Evolutionary conservation across 805 yeast genomes (phyloP).

Genomic region (Kuraishia piskuri): DNA sequence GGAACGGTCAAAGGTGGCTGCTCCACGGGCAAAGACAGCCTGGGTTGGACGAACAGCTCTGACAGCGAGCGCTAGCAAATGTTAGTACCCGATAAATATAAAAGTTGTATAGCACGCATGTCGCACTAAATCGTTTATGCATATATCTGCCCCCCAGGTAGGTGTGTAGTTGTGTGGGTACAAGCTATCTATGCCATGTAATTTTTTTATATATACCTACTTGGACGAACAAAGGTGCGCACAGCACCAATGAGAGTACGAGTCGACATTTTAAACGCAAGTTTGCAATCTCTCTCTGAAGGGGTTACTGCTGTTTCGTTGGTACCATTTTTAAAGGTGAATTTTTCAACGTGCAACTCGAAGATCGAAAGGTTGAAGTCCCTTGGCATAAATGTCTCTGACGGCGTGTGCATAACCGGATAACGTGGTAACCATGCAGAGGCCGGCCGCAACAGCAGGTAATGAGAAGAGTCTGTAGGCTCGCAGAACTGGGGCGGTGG

Average conservation of each 20-base stretch:
- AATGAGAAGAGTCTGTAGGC: too few relatives aligned
- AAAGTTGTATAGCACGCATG: not conserved
- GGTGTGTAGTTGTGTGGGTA: too few relatives aligned
- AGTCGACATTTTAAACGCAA: not conserved
- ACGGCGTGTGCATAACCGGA: not conserved
- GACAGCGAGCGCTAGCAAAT: not conserved
- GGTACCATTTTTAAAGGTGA: not conserved
- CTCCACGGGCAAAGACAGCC: slow-evolving; percentile 20
- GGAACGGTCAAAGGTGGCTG: slow-evolving; percentile 82
- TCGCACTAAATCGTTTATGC: too few relatives aligned
- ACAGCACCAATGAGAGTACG: slow-evolving; percentile 1
- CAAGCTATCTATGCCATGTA: too few relatives aligned
- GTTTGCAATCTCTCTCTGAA: not conserved
- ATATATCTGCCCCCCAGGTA: too few relatives aligned
- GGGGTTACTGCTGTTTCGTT: not conserved
- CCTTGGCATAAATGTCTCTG: not conserved
- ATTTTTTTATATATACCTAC: not conserved
- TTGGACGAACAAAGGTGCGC: not conserved
- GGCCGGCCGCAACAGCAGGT: too few relatives aligned
- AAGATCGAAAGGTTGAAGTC: not conserved
- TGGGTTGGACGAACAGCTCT: slow-evolving; percentile 2
- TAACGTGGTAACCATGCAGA: not conserved
- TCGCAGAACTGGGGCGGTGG: not conserved
- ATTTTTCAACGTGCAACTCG: not conserved
- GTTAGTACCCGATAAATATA: not conserved